Conservation (phyloP, 1,284 basidiomycete species). For the Schizopora paradoxa region DNA sequence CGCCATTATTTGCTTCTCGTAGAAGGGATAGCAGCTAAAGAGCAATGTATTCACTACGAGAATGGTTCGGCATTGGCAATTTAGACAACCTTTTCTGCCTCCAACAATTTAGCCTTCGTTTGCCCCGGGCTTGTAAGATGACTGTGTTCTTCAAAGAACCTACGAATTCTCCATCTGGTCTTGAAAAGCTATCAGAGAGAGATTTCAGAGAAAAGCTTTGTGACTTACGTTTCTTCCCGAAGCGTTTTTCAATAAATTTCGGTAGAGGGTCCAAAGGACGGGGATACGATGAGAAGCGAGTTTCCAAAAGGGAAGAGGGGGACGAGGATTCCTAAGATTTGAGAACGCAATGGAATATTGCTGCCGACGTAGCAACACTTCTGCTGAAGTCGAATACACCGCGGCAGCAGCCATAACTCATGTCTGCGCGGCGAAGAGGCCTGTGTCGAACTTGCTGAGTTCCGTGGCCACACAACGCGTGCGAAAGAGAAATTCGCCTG, state of each 20-base stretch:
- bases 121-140: conserved; percentile 43
- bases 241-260: conserved; percentile 56
- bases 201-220: neutral
- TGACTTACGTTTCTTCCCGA: conserved; percentile 49
- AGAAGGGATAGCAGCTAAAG: conserved; percentile 51
- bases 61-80: neutral
- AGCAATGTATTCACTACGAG: conserved; percentile 35
- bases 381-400: conserved; percentile 1
- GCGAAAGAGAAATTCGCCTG: too few relatives aligned
- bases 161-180: conserved; percentile 52
- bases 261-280: conserved; percentile 69
- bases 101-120: conserved; percentile 41
- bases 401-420: too few relatives aligned
- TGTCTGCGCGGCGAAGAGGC: too few relatives aligned
- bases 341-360: conserved; percentile 32
- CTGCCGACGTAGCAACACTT: conserved; percentile 1
- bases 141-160: conserved; percentile 48
- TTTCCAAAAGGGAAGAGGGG: conserved; percentile 62
- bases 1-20: conserved; percentile 52
- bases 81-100: conserved; percentile 45
- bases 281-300: conserved; percentile 71
- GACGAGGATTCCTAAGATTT: conserved; percentile 50
- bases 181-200: conserved; percentile 26
- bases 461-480: too few relatives aligned
- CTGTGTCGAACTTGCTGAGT: too few relatives aligned